Evolutionary conservation across 2,329 filamentous ascomycete genomes (phyloP).

Genomic region (Fusarium temperatum): DNA sequence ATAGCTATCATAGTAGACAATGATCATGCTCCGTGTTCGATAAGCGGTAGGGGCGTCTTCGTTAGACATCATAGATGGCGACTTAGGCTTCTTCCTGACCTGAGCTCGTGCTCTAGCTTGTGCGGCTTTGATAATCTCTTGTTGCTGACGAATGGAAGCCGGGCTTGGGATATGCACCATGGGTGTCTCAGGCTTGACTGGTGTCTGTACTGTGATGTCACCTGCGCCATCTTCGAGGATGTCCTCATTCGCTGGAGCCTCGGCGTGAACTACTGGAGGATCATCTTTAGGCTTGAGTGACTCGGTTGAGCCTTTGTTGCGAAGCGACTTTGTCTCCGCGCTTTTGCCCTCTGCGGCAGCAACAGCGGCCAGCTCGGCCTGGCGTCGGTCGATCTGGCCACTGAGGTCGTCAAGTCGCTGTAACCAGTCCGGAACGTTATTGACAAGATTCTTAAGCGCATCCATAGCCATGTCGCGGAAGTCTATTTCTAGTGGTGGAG

Average conservation of each 20-base stretch:
- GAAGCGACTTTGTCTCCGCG: slow-evolving; percentile 53
- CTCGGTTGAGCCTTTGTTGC: slow-evolving; percentile 63
- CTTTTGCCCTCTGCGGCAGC: slow-evolving; percentile 43
- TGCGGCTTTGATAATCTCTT: slow-evolving; percentile 56
- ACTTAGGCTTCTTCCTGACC: slow-evolving; percentile 60
- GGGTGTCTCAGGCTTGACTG: slow-evolving; percentile 42
- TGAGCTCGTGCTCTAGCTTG: slow-evolving; percentile 54
- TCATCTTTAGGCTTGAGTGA: slow-evolving; percentile 61
- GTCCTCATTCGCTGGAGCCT: slow-evolving; percentile 17
- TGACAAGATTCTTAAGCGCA: slow-evolving; percentile 62
- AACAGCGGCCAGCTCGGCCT: slow-evolving; percentile 66
- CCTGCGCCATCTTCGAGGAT: slow-evolving; percentile 33
- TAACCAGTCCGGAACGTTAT: slow-evolving; percentile 68
- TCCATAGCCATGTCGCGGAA: slow-evolving; percentile 59
- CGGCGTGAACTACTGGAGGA: slow-evolving; percentile 32
- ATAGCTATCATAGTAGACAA: slow-evolving; percentile 92
- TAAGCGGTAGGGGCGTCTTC: slow-evolving; percentile 64
- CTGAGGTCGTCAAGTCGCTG: slow-evolving; percentile 67
- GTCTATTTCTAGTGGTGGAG: slow-evolving; percentile 42
- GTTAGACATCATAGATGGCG: slow-evolving; percentile 61
- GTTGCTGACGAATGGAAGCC: slow-evolving; percentile 48
- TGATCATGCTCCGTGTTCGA: slow-evolving; percentile 77
- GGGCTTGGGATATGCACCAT: slow-evolving; percentile 36
- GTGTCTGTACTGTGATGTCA: slow-evolving; percentile 12
- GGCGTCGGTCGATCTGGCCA: slow-evolving; percentile 68